These are phyloP conservation scores for Diaporthe longicolla DNA, from an alignment of 2,329 filamentous ascomycete species.

Conservation along the genomic window DNA sequence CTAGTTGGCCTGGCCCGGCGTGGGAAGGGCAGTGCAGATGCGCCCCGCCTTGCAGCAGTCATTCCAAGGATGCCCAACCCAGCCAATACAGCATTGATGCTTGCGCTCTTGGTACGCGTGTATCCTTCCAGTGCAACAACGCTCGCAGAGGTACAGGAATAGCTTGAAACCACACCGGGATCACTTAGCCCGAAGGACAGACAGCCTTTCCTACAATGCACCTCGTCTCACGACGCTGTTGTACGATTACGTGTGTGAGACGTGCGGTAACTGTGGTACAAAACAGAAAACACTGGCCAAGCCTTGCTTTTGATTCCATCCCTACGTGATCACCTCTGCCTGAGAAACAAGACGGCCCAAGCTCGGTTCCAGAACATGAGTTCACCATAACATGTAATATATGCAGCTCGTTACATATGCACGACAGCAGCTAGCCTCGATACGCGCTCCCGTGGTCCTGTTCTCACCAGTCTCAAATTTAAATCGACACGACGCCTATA, in stretches of 20 bases:
- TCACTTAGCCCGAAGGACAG: slow-evolving; percentile 7
- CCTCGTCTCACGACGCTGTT: slow-evolving; percentile 15
- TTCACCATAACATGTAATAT: too few relatives aligned
- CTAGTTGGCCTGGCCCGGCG: background rate
- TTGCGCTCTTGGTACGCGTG: slow-evolving; percentile 3
- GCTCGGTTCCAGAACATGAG: background rate
- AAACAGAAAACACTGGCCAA: background rate
- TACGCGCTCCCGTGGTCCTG: background rate
- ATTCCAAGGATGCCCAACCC: slow-evolving; percentile 19
- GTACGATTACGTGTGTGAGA: slow-evolving; percentile 17
- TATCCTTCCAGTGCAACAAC: background rate
- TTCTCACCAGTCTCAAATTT: background rate
- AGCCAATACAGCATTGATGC: slow-evolving; percentile 24
- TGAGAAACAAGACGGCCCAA: slow-evolving; percentile 12
- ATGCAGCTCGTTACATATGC: background rate
- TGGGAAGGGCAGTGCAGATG: slow-evolving; percentile 2
- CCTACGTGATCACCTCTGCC: background rate
- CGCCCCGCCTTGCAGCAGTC: background rate
- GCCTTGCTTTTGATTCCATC: slow-evolving; percentile 22
- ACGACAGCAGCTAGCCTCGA: background rate
- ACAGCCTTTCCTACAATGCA: background rate
- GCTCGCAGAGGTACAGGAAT: slow-evolving; percentile 14
- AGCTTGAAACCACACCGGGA: slow-evolving; percentile 17
- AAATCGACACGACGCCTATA: background rate
- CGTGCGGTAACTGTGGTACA: background rate